Conservation (phyloP, 2,329 filamentous ascomycete genomes). For the Fusarium poae region DNA sequence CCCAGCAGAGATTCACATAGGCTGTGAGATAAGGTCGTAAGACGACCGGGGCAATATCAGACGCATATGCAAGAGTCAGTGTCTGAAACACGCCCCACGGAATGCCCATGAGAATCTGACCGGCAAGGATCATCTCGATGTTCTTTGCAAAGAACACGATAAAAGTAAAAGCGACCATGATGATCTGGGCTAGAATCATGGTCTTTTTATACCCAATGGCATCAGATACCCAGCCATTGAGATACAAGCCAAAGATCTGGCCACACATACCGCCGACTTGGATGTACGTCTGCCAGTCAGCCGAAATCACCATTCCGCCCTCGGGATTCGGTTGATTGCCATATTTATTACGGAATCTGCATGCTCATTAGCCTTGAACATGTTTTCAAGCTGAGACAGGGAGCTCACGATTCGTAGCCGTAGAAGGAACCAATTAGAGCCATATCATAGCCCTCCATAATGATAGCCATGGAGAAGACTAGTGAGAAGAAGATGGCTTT, state of each 20-base stretch:
- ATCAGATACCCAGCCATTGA: constrained; percentile 73
- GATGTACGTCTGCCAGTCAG: constrained; percentile 53
- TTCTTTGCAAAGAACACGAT: constrained; percentile 71
- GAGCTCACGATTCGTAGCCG: constrained; percentile 52
- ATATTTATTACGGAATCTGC: constrained; percentile 62
- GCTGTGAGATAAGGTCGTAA: constrained; percentile 63
- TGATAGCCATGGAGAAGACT: constrained; percentile 57
- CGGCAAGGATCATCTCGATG: constrained; percentile 65
- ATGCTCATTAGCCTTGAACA: neutral
- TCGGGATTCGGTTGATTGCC: constrained; percentile 50
- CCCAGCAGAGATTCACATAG: constrained; percentile 65
- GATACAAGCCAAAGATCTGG: constrained; percentile 72
- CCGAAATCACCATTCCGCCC: constrained; percentile 41
- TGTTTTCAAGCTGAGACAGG: no score
- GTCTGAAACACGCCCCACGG: constrained; percentile 67
- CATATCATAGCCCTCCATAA: constrained; percentile 59
- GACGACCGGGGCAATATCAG: constrained; percentile 74
- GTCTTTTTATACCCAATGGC: constrained; percentile 71
- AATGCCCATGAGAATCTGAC: constrained; percentile 69
- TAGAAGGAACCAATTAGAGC: constrained; percentile 58
- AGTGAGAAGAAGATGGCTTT: constrained; percentile 60
- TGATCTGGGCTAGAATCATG: constrained; percentile 65
- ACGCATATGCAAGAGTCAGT: constrained; percentile 71
- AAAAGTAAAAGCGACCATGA: constrained; percentile 67
- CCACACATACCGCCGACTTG: constrained; percentile 62